Conservation (phyloP, 1,139 yeast genomes). For the Suhomyces bokatorum region DNA sequence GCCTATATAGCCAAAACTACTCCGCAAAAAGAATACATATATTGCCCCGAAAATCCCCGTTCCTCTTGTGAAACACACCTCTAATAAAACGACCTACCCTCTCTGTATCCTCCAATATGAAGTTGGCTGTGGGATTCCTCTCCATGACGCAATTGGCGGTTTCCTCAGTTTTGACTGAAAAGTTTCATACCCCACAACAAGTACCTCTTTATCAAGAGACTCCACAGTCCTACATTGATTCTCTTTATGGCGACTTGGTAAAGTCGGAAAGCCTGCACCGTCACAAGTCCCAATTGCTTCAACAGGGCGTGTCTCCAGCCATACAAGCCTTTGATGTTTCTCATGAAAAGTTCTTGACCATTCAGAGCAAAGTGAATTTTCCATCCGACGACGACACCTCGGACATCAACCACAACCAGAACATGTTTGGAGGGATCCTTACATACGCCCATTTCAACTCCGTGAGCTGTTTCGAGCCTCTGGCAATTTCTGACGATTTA, state of each 20-base stretch:
- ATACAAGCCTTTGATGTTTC: background rate
- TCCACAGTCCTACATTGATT: conserved; percentile 24
- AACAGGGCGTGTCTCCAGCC: background rate
- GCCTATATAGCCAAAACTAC: background rate
- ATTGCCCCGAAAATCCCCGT: background rate
- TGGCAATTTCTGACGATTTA: conserved; percentile 11
- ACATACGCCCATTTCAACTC: conserved; percentile 47
- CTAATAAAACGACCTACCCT: background rate
- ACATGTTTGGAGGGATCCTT: conserved; percentile 44
- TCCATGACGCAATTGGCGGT: conserved; percentile 1
- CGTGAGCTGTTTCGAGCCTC: conserved; percentile 37
- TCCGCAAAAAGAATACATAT: background rate
- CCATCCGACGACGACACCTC: conserved; percentile 42
- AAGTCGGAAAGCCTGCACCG: conserved; percentile 13
- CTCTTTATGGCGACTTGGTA: conserved; percentile 27
- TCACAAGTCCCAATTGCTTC: conserved; percentile 2
- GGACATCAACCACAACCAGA: conserved; percentile 26
- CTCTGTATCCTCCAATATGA: background rate
- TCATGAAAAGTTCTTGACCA: conserved; percentile 9
- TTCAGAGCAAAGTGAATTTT: conserved; percentile 26
- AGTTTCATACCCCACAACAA: background rate
- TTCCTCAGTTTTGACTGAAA: background rate
- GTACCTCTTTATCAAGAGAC: background rate
- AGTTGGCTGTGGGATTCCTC: background rate
- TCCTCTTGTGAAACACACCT: background rate